Base-by-base conservation (phyloP, 2,329 filamentous ascomycete genomes). In the Phaeosphaeria sp. region DNA sequence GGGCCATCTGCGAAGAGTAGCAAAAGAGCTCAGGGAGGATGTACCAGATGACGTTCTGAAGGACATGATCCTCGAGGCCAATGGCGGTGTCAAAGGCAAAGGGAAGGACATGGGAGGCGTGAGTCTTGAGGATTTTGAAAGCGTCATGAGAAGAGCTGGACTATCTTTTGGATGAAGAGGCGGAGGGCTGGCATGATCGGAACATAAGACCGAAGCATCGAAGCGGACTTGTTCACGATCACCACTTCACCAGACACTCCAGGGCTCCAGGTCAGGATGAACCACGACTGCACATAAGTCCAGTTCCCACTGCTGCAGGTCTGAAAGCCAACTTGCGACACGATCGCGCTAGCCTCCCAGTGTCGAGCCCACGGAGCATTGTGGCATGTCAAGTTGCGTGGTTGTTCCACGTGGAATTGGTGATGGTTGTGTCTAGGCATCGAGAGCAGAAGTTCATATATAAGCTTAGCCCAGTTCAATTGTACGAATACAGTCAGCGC, bases 51-150 rank as follows among this genome's bases (percentile, higher is more conserved):
- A 92, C 49, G 79, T 96, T 72, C 80, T 99, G 72, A 87, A 87
- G 79, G 93, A 97, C 80, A 99, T 99, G 95, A 90, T 99, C 56
- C 81, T 93, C 49, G 94, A 98, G 82, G 95, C 94, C 49, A 97
- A 96, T 77, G 91, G 91, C 2, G 92, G 91, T 1, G 87, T 84
- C 23, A 71, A 71, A 50, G 68, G 66, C 6, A 68, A 69, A 3
- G 89, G 90, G 17, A 85, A 90, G 11, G 86, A 74, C 48, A 57
- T 65, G 23, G 85, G 82, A 55, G 92, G 90, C 7, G 94, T 96
- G 10, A 86, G 82, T 42, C 82, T 89, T 71, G 89, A 90, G 52
- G 92, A 97, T 72, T 97, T 97, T 78, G 90, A 93, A 77, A 86
- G 86, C 54, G 91, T 97, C 5, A 94, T 97, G 92, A 86, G 83